Evolutionary conservation across 2,329 filamentous ascomycete species (phyloP), one percentile per base, ranked within the genome.

Genomic region (Myriosclerotinia duriaeana): DNA sequence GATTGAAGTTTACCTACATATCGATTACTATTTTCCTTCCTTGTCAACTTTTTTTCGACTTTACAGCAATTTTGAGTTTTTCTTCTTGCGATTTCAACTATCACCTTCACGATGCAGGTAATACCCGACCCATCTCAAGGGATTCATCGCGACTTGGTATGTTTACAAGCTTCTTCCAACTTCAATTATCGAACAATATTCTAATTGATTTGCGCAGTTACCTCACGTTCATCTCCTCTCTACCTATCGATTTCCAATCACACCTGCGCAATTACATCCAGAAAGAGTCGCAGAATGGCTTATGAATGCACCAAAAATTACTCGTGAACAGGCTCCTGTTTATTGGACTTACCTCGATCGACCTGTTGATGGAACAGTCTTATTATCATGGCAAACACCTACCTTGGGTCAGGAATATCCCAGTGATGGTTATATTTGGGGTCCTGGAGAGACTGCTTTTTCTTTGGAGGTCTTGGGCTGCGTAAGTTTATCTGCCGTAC

Each of bases 351-450:
- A 94, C 77, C 86, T 98, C 66, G 88, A 95, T 73, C 85, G 87
- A 64, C 94, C 94, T 14, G 84, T 84, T 63, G 92, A 96, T 78
- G 93, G 93, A 66, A 89, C 89, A 11, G 85, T 97, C 54, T 86
- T 95, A 76, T 83, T 98, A 70, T 90, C 90, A 63, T 98, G 94
- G 94, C 93, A 97, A 77, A 90, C 94, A 2, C 82, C 90, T 63
- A 88, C 89, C 62, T 78, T 91, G 65, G 87, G 86, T 5, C 87
- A 85, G 1, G 89, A 88, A 73, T 96, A 93, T 76, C 89, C 94
- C 11, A 96, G 90, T 46, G 94, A 99, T 80, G 95, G 95, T 56
- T 96, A 93, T 77, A 83, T 97, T 22, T 99, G 93, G 93, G 88
- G 88, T 20, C 90, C 93, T 72, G 85, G 87, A 7, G 94, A 99